Conservation (phyloP, 441 rosid species). For the Mallotus japonicus region DNA sequence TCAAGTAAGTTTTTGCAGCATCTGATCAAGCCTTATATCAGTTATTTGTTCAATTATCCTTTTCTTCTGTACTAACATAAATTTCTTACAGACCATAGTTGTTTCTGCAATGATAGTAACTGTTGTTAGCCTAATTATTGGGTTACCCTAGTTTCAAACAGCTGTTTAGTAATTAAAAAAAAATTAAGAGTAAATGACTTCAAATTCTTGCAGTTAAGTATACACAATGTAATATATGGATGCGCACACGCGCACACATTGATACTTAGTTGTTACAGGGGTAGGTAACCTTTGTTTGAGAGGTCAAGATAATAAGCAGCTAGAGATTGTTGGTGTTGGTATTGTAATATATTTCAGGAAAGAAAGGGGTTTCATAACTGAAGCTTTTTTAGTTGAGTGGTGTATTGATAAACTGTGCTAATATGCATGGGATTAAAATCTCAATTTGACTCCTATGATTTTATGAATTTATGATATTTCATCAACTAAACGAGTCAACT, state of each 20-base stretch:
- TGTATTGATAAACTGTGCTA: background rate
- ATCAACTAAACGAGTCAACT: too few species aligned
- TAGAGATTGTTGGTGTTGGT: background rate
- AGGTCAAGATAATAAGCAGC: background rate
- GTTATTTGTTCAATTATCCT: background rate
- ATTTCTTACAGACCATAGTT: background rate
- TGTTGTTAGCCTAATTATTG: background rate
- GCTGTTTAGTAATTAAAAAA: background rate
- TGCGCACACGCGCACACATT: background rate
- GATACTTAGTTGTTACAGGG: background rate
- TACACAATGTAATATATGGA: background rate
- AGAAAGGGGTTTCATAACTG: background rate
- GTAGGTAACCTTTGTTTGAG: background rate
- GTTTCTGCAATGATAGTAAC: background rate
- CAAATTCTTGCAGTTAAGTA: background rate
- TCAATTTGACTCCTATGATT: too few species aligned
- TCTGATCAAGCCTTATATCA: constrained; percentile 10
- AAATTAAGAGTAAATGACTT: background rate
- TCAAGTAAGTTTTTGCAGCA: constrained; percentile 49
- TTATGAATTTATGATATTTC: too few species aligned
- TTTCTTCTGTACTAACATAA: background rate
- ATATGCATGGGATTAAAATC: too few species aligned
- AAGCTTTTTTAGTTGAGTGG: background rate
- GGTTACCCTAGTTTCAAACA: background rate
- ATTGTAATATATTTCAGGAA: background rate